Evolutionary conservation across 1,139 yeast genomes (phyloP).

Genomic region (Pichia sp.): DNA sequence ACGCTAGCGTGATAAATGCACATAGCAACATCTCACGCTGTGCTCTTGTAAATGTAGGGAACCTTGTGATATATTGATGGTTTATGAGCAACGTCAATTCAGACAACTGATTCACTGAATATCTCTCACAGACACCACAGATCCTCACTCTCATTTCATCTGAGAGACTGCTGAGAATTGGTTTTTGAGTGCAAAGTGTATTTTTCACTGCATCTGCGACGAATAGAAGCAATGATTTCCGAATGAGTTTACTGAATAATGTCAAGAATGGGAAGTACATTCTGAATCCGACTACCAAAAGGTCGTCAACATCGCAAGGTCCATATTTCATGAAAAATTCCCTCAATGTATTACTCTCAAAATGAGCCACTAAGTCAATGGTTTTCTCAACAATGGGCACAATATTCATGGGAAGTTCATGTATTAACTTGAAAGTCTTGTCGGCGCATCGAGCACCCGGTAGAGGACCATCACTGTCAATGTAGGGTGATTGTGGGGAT

Average conservation of each 20-base stretch:
- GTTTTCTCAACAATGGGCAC: background rate
- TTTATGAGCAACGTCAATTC: conserved; percentile 6
- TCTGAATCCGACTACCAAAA: conserved; percentile 1
- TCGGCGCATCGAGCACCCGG: background rate
- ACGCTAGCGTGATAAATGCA: conserved; percentile 3
- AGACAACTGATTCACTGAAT: background rate
- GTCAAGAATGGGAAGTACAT: background rate
- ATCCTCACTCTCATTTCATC: conserved; percentile 6
- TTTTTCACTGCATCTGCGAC: conserved; percentile 8
- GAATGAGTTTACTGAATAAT: conserved; percentile 7
- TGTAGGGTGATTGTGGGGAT: background rate
- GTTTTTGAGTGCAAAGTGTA: conserved; percentile 6
- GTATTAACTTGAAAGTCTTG: background rate
- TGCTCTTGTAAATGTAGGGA: background rate
- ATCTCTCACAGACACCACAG: conserved; percentile 7
- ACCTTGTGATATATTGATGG: conserved; percentile 5
- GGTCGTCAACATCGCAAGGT: conserved; percentile 6
- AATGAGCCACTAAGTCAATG: background rate
- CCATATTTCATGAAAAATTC: conserved; percentile 4
- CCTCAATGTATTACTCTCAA: background rate
- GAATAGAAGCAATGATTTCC: conserved; percentile 7
- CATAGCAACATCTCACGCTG: conserved; percentile 6
- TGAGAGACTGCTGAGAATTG: background rate
- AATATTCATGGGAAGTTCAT: background rate
- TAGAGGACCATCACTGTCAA: background rate